Conservation (phyloP, 2,329 filamentous ascomycete species). For the Penicillium decumbens region DNA sequence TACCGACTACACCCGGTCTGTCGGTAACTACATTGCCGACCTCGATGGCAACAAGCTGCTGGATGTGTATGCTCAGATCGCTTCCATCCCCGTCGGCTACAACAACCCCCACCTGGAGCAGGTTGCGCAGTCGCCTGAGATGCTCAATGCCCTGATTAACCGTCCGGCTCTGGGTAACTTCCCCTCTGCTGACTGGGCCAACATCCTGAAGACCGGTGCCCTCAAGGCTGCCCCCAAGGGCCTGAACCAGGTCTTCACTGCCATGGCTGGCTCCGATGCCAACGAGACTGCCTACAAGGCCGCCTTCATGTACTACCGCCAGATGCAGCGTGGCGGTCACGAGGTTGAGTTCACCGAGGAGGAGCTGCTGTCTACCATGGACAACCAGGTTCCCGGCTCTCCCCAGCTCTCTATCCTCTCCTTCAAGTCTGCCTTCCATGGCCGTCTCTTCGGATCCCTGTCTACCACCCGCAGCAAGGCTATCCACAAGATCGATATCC, state of each 20-base stretch:
- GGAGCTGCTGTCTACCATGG: slow-evolving; percentile 71
- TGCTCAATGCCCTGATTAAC: slow-evolving; percentile 78
- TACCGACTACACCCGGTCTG: slow-evolving; percentile 66
- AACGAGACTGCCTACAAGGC: slow-evolving; percentile 95
- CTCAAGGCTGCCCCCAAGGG: slow-evolving; percentile 79
- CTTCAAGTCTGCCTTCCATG: slow-evolving; percentile 86
- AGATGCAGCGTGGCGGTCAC: slow-evolving; percentile 72
- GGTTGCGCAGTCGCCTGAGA: slow-evolving; percentile 69
- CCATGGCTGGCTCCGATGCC: slow-evolving; percentile 81
- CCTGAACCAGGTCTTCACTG: slow-evolving; percentile 83
- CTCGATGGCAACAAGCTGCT: slow-evolving; percentile 50
- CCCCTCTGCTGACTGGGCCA: slow-evolving; percentile 76
- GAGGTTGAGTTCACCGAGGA: slow-evolving; percentile 73
- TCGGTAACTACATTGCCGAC: slow-evolving; percentile 68
- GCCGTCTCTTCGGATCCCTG: slow-evolving; percentile 79
- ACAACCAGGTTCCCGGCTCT: slow-evolving; percentile 72
- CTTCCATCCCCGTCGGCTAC: slow-evolving; percentile 87
- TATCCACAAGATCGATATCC: slow-evolving; percentile 92
- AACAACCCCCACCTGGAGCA: slow-evolving; percentile 74
- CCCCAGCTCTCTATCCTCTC: slow-evolving; percentile 79
- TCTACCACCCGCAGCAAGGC: slow-evolving; percentile 89
- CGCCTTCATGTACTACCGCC: slow-evolving; percentile 86
- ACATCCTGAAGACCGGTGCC: slow-evolving; percentile 72
- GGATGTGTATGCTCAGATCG: slow-evolving; percentile 74
- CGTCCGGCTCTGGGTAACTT: slow-evolving; percentile 87